Base-by-base conservation (phyloP, 148 eudicot species). In the Rhododendron ovatum region DNA sequence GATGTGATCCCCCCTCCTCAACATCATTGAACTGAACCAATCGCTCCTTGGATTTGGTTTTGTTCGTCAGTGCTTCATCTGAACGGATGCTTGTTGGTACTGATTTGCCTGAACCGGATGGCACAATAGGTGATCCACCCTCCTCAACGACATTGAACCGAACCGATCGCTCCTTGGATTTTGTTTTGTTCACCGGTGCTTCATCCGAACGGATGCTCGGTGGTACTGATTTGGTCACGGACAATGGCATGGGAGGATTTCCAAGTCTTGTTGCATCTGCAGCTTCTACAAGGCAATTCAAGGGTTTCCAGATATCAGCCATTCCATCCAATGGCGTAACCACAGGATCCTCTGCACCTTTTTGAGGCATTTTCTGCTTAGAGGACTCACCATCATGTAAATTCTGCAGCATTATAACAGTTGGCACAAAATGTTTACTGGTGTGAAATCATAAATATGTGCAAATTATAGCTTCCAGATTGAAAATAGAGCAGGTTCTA, bases 251-350 rank as follows among this genome's bases (percentile, higher is more conserved):
- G 69, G 80, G 65, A 50, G 90, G 65, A 89, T 90, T 91, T 55
- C 87, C 80, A 86, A 82, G 83, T 75, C 89, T 91, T 85, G 87
- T 91, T 84, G 89, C 84, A 50, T 90, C 91, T 78, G 91, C 95
- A 73, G 95, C 93, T 84, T 90, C 95, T 82, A 90, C 91, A 28
- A 91, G 92, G 82, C 89, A 87, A 85, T 89, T 90, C 81, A 93
- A 88, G 43, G 95, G 93, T 86, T 88, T 90, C 93, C 92, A 90
- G 41, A 90, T 80, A 80, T 93, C 91, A 80, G n/a, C 83, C 83
- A 88, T 89, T 71, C 91, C 91, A 22, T 93, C 95, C 89, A 90
- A 87, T 4, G 84, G 87, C 75, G 82, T 87, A 57, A 65, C 76
- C 7, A 1, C 78, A 77, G 73, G 84, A 67, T 69, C 87, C 83